Evolutionary conservation across 306 rosid genomes (phyloP).

Genomic region (Cicer yamashitae): DNA sequence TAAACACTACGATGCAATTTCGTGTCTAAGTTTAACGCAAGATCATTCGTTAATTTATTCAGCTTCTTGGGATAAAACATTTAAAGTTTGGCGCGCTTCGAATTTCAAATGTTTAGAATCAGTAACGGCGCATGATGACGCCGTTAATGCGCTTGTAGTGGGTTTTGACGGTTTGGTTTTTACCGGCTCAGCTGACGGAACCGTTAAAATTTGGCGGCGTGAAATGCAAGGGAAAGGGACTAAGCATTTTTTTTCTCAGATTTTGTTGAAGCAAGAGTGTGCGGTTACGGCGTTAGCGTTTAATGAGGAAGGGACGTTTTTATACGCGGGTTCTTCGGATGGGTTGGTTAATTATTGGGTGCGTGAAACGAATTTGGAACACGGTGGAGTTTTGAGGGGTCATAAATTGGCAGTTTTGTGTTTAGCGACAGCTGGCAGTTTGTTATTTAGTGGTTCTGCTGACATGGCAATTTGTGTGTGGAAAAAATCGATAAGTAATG

Average conservation of each 20-base stretch:
- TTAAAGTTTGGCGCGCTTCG: slow-evolving; percentile 79
- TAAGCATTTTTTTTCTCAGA: slow-evolving; percentile 79
- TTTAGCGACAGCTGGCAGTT: slow-evolving; percentile 61
- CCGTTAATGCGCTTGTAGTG: slow-evolving; percentile 69
- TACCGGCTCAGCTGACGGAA: slow-evolving; percentile 92
- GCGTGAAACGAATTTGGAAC: slow-evolving; percentile 51
- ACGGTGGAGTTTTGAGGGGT: slow-evolving; percentile 65
- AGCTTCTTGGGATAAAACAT: slow-evolving; percentile 91
- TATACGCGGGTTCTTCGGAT: slow-evolving; percentile 80
- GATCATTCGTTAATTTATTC: slow-evolving; percentile 71
- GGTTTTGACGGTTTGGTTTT: slow-evolving; percentile 67
- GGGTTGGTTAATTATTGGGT: slow-evolving; percentile 81
- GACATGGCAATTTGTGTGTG: slow-evolving; percentile 89
- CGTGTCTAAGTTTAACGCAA: slow-evolving; percentile 69
- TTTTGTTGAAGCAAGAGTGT: slow-evolving; percentile 74
- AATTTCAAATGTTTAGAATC: slow-evolving; percentile 86
- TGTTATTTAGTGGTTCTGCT: slow-evolving; percentile 83
- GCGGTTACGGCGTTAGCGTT: slow-evolving; percentile 76
- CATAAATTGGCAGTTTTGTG: slow-evolving; percentile 85
- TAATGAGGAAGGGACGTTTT: slow-evolving; percentile 44
- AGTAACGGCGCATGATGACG: slow-evolving; percentile 81
- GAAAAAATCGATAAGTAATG: slow-evolving; percentile 53
- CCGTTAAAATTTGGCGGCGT: slow-evolving; percentile 79
- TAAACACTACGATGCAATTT: slow-evolving; percentile 83
- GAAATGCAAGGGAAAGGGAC: slow-evolving; percentile 87